Conservation (phyloP, 2,329 filamentous ascomycete genomes). For the Drechmeria coniospora region DNA sequence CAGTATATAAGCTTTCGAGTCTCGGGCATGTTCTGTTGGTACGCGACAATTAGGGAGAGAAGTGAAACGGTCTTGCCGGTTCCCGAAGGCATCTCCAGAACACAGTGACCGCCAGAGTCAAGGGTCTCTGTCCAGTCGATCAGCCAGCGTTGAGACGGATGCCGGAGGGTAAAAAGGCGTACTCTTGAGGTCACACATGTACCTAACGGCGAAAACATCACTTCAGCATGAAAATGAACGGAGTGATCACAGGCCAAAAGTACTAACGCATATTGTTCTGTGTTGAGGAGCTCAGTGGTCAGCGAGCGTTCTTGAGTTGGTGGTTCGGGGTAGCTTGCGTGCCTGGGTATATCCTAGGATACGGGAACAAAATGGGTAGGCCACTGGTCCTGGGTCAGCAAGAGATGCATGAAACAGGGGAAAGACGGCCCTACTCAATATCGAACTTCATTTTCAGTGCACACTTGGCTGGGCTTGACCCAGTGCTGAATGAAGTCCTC, state of each 20-base stretch:
- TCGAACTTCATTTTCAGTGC: conserved; percentile 35
- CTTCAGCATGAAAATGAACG: too few species aligned
- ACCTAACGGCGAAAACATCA: conserved; percentile 26
- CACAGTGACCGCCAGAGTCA: conserved; percentile 87
- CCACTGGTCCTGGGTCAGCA: too few species aligned
- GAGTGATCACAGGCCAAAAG: too few species aligned
- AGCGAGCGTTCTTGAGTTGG: too few species aligned
- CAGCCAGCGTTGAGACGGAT: not conserved
- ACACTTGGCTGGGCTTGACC: conserved; percentile 1
- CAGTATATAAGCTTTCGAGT: conserved; percentile 96
- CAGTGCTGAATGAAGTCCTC: too few species aligned
- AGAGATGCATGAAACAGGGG: not conserved
- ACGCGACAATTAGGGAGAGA: conserved; percentile 87
- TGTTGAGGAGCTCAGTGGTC: too few species aligned
- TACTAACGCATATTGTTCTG: conserved; percentile 42
- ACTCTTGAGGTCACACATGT: conserved; percentile 45
- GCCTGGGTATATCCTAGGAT: conserved; percentile 44
- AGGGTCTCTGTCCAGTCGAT: conserved; percentile 44
- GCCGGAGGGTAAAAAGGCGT: too few species aligned
- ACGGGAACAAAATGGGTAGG: conserved; percentile 41
- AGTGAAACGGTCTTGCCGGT: conserved; percentile 96
- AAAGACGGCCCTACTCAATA: conserved; percentile 25
- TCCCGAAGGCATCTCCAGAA: conserved; percentile 96
- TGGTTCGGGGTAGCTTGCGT: too few species aligned
- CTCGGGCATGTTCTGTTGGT: conserved; percentile 86